Conservation (phyloP, 2,329 filamentous ascomycete species). For the Botrytis cinerea region DNA sequence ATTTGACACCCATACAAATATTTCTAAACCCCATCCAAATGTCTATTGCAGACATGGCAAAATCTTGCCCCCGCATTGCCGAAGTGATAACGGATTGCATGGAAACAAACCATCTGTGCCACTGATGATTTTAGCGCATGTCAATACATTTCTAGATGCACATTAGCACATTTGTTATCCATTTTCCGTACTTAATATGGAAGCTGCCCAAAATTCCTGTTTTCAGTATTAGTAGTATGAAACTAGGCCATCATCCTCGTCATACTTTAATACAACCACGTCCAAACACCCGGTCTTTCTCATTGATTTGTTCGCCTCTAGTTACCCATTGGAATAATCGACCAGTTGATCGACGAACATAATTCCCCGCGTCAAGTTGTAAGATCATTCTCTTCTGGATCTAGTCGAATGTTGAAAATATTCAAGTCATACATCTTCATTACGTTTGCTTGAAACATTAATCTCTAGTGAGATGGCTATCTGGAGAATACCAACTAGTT, state of each 20-base stretch:
- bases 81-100: background rate
- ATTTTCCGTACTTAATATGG: background rate
- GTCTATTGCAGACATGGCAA: background rate
- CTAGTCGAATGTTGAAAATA: background rate
- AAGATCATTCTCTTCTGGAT: background rate
- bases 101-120: background rate
- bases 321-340: background rate
- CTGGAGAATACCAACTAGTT: background rate
- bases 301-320: background rate
- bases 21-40: background rate
- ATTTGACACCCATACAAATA: background rate
- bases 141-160: background rate
- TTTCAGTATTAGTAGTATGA: background rate
- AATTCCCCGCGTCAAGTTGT: background rate
- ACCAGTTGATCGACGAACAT: background rate
- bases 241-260: background rate
- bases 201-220: background rate
- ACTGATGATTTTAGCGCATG: background rate
- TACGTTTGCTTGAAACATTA: background rate
- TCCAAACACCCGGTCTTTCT: background rate
- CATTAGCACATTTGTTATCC: no score
- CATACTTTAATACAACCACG: background rate
- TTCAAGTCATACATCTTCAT: background rate
- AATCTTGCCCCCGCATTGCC: background rate
- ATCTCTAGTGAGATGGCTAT: slow-evolving; percentile 1